phyloP scores from a whole-genome alignment of 139 green algal species.

The Chara braunii region DNA sequence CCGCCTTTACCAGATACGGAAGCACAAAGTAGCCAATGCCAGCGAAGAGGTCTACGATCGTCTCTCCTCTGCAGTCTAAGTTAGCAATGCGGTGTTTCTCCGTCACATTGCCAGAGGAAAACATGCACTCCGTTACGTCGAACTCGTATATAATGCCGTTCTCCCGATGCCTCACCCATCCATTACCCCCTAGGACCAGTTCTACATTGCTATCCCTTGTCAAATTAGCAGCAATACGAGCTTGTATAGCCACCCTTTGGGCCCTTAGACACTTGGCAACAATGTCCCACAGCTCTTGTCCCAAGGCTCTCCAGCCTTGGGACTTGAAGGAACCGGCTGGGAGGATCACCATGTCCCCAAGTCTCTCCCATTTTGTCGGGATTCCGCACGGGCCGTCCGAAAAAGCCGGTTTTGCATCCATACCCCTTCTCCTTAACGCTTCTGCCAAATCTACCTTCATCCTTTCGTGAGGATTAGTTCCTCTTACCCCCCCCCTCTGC shows the following conservation, averaged over 20 bases:
- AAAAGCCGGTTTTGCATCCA: no score
- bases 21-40: slow-evolving; percentile 78
- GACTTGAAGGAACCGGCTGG: slow-evolving; percentile 2
- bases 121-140: slow-evolving; percentile 73
- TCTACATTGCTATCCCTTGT: slow-evolving; percentile 16
- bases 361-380: slow-evolving; percentile 7
- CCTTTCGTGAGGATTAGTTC: no score
- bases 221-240: slow-evolving; percentile 4
- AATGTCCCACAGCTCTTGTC: neutral
- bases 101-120: slow-evolving; percentile 59
- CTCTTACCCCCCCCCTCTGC: no score
- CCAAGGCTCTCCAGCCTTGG: slow-evolving; percentile 5
- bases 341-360: slow-evolving; percentile 20
- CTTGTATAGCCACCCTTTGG: slow-evolving; percentile 10
- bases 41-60: slow-evolving; percentile 64
- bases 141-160: slow-evolving; percentile 54
- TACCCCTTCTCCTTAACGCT: no score
- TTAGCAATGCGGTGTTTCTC: slow-evolving; percentile 60
- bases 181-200: neutral
- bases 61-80: slow-evolving; percentile 32
- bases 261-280: neutral
- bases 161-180: slow-evolving; percentile 63
- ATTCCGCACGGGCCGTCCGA: no score
- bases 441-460: no score
- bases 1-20: slow-evolving; percentile 51